Base-by-base conservation (phyloP, 768 basidiomycete genomes). In the Antrodiella citrinella region DNA sequence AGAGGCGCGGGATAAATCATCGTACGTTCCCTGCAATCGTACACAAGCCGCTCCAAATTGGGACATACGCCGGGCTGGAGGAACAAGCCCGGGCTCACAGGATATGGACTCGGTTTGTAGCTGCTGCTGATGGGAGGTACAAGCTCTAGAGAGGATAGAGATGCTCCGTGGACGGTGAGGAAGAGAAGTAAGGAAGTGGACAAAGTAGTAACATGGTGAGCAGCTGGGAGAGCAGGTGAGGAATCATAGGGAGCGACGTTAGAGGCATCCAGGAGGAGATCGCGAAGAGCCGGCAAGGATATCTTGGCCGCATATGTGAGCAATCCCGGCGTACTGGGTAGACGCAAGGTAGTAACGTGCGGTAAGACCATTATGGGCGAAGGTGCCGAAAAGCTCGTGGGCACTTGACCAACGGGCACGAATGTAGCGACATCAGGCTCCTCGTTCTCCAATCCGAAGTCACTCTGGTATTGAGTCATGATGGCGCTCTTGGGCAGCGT, bases 11-110 rank as follows among this genome's bases (percentile, higher is more conserved):
- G 41, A 5, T 9, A 43, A 19, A 43, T 18, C 41, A 43, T 43
- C 7, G 9, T 5, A 18, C 41, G 41, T 53, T 59, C 58, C 35
- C 55, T 51, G 43, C 53, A 54, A 50, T 56, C 55, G 53, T 73
- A 78, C 4, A 70, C 65, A 47, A 79, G 52, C 20, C 71, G 67
- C 41, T 67, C 63, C 21, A 79, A 69, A 54, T 71, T 72, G 21
- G 76, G 74, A 56, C 76, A 78, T 22, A 63, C 56, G 15, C 62
- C 65, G 4, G 69, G 61, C 26, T 60, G 58, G 18, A 77, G 66
- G 65, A 81, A 78, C 2, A 69, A 52, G 43, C 71, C 65, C 35
- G 71, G 71, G 25, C 68, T 67, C 45, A 75, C 57, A 40, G 69
- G 68, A 15, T 61, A 60, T 2, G 64, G 55, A 18, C 62, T 22